Evolutionary conservation across 768 basidiomycete genomes (phyloP).

Genomic region (Leccinellum albellum): DNA sequence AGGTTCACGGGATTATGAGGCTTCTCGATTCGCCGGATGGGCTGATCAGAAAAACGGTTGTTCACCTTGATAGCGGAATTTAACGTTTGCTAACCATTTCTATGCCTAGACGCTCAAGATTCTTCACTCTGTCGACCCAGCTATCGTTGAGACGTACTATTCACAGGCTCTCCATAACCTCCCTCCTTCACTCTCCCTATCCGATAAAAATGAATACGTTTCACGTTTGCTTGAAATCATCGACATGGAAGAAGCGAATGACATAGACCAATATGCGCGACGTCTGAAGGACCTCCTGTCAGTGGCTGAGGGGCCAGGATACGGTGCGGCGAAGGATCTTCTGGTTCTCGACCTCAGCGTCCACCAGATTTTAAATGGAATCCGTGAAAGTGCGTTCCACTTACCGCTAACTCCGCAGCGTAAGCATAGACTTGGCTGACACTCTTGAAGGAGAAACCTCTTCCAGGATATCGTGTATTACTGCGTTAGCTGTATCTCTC

Average conservation of each 20-base stretch:
- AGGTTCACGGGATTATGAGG: constrained; percentile 70
- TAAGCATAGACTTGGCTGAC: constrained; percentile 10
- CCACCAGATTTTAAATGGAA: constrained; percentile 48
- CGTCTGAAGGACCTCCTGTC: constrained; percentile 43
- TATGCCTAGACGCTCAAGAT: constrained; percentile 54
- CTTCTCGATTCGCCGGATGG: constrained; percentile 59
- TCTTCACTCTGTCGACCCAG: constrained; percentile 53
- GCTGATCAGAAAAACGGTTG: constrained; percentile 56
- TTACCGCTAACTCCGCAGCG: not conserved
- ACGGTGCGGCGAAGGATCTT: constrained; percentile 28
- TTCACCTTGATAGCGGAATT: constrained; percentile 4
- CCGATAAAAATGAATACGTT: constrained; percentile 41
- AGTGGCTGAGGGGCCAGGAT: constrained; percentile 33
- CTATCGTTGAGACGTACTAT: constrained; percentile 56
- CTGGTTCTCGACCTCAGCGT: constrained; percentile 54
- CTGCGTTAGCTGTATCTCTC: constrained; percentile 43
- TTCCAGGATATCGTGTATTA: constrained; percentile 44
- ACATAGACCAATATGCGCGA: constrained; percentile 58
- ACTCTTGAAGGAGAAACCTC: constrained; percentile 33
- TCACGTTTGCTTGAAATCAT: constrained; percentile 54
- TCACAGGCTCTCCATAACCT: constrained; percentile 39
- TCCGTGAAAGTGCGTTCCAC: constrained; percentile 45
- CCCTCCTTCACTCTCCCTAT: constrained; percentile 29
- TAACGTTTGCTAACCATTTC: constrained; percentile 1
- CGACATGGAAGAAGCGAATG: constrained; percentile 40